Conservation (phyloP, 768 basidiomycete species). For the Leccinum arenicola region DNA sequence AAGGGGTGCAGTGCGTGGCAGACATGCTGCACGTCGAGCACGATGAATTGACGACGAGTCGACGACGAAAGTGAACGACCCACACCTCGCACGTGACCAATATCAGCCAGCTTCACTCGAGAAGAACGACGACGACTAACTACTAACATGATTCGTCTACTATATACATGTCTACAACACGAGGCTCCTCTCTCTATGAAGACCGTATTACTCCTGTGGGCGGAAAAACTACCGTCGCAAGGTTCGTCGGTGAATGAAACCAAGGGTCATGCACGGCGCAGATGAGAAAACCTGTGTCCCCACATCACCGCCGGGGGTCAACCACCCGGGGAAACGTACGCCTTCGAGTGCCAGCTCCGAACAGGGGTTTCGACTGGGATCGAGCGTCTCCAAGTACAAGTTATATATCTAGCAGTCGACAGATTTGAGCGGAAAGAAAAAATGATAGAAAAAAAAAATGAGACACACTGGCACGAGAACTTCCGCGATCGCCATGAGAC, state of each 20-base stretch:
- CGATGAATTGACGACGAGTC: not conserved
- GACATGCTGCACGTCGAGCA: conserved; percentile 29
- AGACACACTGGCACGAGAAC: no score
- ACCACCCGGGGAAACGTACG: not conserved
- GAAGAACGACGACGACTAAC: not conserved
- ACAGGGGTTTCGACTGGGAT: no score
- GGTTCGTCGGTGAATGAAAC: conserved; percentile 23
- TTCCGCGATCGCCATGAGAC: no score
- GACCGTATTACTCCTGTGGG: conserved; percentile 28
- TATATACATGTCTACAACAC: conserved; percentile 22
- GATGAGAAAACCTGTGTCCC: conserved; percentile 14
- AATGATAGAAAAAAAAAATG: no score
- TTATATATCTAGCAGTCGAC: no score
- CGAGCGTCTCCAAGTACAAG: no score
- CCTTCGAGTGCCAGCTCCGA: no score
- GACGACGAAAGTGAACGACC: conserved; percentile 3
- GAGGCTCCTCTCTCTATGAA: conserved; percentile 25
- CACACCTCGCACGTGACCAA: conserved; percentile 27
- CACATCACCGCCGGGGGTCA: conserved; percentile 15
- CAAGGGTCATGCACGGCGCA: conserved; percentile 13
- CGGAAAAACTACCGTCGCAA: conserved; percentile 4
- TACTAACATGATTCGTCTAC: not conserved
- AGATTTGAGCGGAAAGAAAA: no score
- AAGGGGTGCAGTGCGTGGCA: conserved; percentile 29
- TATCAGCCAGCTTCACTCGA: conserved; percentile 5